Conservation (phyloP, 768 basidiomycete genomes). For the Suillus americanus region DNA sequence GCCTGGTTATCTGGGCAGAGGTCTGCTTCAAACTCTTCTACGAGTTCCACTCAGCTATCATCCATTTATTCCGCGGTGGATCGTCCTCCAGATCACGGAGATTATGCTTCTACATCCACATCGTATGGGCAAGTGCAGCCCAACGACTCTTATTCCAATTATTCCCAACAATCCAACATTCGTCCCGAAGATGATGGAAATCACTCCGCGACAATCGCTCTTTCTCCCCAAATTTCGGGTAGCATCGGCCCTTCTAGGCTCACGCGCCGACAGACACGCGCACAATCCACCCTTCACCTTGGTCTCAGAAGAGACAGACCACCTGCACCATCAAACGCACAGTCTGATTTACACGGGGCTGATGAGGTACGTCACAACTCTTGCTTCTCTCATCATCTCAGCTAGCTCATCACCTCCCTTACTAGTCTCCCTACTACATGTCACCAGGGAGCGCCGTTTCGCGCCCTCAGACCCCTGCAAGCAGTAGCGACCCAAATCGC, state of each 20-base stretch:
- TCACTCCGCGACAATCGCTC: conserved; percentile 22
- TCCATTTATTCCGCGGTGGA: conserved; percentile 40
- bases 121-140: conserved; percentile 19
- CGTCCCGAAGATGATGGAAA: conserved; percentile 29
- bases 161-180: conserved; percentile 29
- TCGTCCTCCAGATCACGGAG: conserved; percentile 39
- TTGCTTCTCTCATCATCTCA: neutral
- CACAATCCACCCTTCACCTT: conserved; percentile 32
- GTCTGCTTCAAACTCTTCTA: conserved; percentile 15
- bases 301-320: conserved; percentile 31
- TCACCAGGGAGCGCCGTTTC: conserved; percentile 34
- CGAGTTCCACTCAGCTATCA: conserved; percentile 25
- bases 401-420: conserved; percentile 14
- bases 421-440: conserved; percentile 35
- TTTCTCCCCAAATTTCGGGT: conserved; percentile 43
- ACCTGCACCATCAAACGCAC: conserved; percentile 13
- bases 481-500: conserved; percentile 31
- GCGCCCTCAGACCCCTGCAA: conserved; percentile 40
- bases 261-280: conserved; percentile 45
- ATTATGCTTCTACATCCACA: conserved; percentile 28
- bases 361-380: conserved; percentile 24
- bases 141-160: conserved; percentile 28
- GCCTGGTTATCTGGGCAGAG: conserved; percentile 25
- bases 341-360: conserved; percentile 20
- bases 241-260: conserved; percentile 55